Evolutionary conservation across 352 stramenopile genomes (phyloP), one percentile per base, ranked within the genome.

Genomic region (Pythium coloratum): DNA sequence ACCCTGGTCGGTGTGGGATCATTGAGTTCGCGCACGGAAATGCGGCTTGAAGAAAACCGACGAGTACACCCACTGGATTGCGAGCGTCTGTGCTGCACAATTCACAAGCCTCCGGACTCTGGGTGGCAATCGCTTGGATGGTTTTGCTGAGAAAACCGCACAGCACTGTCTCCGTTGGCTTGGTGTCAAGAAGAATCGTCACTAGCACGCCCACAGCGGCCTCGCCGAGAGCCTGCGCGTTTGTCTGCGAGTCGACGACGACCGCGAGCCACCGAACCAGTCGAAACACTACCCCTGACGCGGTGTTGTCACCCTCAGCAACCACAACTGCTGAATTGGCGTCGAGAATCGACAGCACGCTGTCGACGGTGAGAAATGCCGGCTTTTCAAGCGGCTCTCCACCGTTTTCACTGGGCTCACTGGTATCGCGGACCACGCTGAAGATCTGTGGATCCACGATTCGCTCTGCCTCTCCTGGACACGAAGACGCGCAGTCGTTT

Each of bases 251-350:
- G 34, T 82, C 70, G 14, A 90, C 72, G 0, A 86, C 58, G 14
- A 75, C 40, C 44, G 73, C 69, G 4, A 92, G 63, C 80, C 80
- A 92, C 36, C 82, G 80, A 55, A 86, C 42, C 9, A 82, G 42
- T 24, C 84, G 74, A 66, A 90, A 90, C 2, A 77, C 24, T 1
- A 83, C 50, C 0, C 20, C 26, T 0, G 72, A 69, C 30, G 69
- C 65, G 1, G 36, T 12, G 3, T 24, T 63, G n/a, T 53, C 55
- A 50, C 10, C 20, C 2, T 34, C 55, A 50, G 2, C 33, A 34
- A 6, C 50, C 0, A 54, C 58, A 5, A 38, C 53, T 33, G 55
- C 34, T 18, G 62, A 16, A 1, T 62, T 73, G 53, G 18, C 16
- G 60, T 88, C 77, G 18, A 91, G 62, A 2, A 86, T 44, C 6